Evolutionary conservation across 352 stramenopile species (phyloP), one percentile per base, ranked within the genome.

Genomic region (Phytophthora fragariaefolia): DNA sequence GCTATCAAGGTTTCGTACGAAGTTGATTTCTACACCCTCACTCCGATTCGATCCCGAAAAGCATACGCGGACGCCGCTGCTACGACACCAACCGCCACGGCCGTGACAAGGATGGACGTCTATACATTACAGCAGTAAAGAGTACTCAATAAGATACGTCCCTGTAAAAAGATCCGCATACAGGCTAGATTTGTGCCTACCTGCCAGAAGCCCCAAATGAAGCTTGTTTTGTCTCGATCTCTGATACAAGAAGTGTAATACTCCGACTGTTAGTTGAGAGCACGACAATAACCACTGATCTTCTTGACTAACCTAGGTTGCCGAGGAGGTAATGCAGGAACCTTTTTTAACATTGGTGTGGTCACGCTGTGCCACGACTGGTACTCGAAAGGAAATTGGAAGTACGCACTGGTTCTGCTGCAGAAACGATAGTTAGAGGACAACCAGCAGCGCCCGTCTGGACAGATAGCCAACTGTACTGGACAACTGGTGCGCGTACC

Each of bases 311-410:
- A 77, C 70, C 69, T 69, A 47, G 47, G n/a, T 54, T 18, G 51
- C 43, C 76, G 64, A 49, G 56, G 38, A 13, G 70, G 73, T 40
- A 84, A 54, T 12, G 67, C 24, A 4, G 64, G 63, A 36, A 76
- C 59, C 24, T 64, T 43, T 40, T 69, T 53, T 6, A 80, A 52
- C 26, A 78, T 51, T 20, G 73, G 73, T 30, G 61, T 51, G 3
- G 36, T 66, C 15, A 69, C 36, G 43, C 71, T 77, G 4, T 59
- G 52, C 74, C 74, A 82, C 8, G 54, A 36, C 57, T 83, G 77
- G 18, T 75, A 77, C 26, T 68, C 45, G 18, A 73, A 80, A 23
- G 74, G 75, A 55, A 66, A 80, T 48, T 65, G 67, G 47, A 86
- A 82, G 42, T 73, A 83, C 65, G 55, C 49, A 28, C 51, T 64